Conservation (phyloP, 2,329 filamentous ascomycete genomes). For the Diaporthe humulicola region DNA sequence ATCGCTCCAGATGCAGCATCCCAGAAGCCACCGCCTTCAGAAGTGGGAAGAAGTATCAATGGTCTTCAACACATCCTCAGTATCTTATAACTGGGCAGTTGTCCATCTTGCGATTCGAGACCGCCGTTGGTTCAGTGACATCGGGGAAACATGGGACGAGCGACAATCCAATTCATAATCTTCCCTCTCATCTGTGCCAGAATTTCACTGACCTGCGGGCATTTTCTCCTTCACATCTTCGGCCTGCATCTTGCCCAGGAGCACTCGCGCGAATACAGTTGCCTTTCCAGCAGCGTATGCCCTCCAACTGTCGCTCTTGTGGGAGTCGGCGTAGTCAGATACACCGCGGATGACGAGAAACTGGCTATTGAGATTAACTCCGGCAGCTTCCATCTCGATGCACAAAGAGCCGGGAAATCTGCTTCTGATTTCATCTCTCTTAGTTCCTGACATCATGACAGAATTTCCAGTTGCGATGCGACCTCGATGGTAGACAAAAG, state of each 20-base stretch:
- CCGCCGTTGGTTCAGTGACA: too few relatives aligned
- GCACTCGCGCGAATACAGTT: constrained; percentile 46
- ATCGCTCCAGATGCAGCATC: too few relatives aligned
- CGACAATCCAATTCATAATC: too few relatives aligned
- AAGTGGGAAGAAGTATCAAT: too few relatives aligned
- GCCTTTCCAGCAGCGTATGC: constrained; percentile 50
- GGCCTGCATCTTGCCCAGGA: constrained; percentile 33
- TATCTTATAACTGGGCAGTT: too few relatives aligned
- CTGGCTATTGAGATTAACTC: constrained; percentile 46
- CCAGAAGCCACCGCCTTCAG: too few relatives aligned
- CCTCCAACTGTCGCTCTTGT: constrained; percentile 55
- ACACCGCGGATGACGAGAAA: constrained; percentile 56
- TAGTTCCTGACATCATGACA: constrained; percentile 52
- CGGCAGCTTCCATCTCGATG: constrained; percentile 50
- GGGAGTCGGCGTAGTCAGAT: constrained; percentile 56
- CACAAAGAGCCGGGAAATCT: constrained; percentile 41
- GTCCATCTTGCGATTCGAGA: too few relatives aligned
- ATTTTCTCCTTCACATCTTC: neutral
- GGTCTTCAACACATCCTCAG: too few relatives aligned
- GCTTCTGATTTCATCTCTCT: constrained; percentile 47
- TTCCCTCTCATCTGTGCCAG: too few relatives aligned
- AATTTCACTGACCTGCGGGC: constrained; percentile 5
- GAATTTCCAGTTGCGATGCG: constrained; percentile 50
- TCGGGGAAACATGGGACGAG: too few relatives aligned
- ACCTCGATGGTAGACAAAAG: constrained; percentile 41